Conservation (phyloP, 805 yeast genomes). For the Saccharomycopsis selenospora region DNA sequence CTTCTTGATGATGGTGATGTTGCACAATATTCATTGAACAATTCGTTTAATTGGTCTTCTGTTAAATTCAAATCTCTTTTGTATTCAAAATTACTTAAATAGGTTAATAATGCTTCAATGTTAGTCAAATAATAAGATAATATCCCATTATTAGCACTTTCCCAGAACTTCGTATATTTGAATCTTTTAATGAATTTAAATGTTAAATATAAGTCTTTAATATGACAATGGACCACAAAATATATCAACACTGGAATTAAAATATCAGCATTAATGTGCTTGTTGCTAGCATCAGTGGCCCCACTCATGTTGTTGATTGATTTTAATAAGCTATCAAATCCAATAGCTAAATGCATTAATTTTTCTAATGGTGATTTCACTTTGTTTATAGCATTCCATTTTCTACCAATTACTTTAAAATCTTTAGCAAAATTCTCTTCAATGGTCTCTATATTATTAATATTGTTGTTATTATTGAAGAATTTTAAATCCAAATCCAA, state of each 20-base stretch:
- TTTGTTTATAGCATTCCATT: slow-evolving; percentile 10
- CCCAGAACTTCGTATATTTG: slow-evolving; percentile 16
- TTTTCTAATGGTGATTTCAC: slow-evolving; percentile 17
- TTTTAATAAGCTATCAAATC: slow-evolving; percentile 6
- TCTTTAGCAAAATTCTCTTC: slow-evolving; percentile 11
- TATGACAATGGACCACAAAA: slow-evolving; percentile 11
- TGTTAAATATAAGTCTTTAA: slow-evolving; percentile 16
- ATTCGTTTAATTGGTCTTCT: slow-evolving; percentile 8
- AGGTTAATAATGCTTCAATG: slow-evolving; percentile 18
- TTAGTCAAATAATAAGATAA: slow-evolving; percentile 17
- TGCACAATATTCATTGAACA: neutral
- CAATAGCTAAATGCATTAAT: slow-evolving; percentile 5
- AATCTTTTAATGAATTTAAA: slow-evolving; percentile 17
- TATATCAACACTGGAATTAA: slow-evolving; percentile 16
- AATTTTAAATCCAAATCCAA: slow-evolving; percentile 13
- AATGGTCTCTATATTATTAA: neutral
- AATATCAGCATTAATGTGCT: slow-evolving; percentile 12
- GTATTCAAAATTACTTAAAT: slow-evolving; percentile 11
- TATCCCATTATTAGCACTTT: slow-evolving; percentile 9
- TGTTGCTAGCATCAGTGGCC: neutral
- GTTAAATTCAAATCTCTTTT: slow-evolving; percentile 13
- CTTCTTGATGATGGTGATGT: neutral
- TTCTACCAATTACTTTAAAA: slow-evolving; percentile 6
- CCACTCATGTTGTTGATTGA: too few species aligned
- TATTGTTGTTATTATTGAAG: neutral